Base-by-base conservation (phyloP, 1,284 basidiomycete species). In the Phenoliferia sp. region DNA sequence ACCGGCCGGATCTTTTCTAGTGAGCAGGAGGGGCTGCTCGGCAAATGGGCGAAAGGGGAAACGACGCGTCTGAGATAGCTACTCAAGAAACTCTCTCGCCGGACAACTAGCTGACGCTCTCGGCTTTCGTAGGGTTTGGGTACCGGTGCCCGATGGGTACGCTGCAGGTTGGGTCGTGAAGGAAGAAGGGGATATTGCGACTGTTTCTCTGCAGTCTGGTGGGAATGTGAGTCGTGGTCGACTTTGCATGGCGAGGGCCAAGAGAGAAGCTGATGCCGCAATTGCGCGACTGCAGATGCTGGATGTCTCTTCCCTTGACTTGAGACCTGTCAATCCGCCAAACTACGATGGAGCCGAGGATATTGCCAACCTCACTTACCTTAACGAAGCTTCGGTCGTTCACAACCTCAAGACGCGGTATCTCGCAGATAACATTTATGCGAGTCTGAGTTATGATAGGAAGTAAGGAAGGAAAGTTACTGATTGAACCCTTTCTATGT, bases 321-420 rank as follows among this genome's bases (percentile, higher is more conserved):
- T 75, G n/a, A 61, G 65, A 0, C 59, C 77, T 68, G 78, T 80
- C 77, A 99, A 99, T 77, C 96, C 95, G 17, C 95, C 95, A 56
- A 96, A 97, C 81, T 99, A 99, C 79, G 94, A 99, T 81, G 87
- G 92, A 59, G 94, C 94, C 3, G 94, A 95, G 74, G 96, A 99
- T 80, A 99, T 99, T 75, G 96, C 96, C 57, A 94, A 99, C 80
- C 84, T 99, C 70, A 99, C 96, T 1, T 97, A 94, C 80, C 83
- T 99, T 69, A 99, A 99, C 79, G 96, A 99, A 84, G 94, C 96
- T 15, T 94, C 92, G 75, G 96, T 99, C 34, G 94, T 99, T 31
- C 94, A 99, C 79, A 98, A 99, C 80, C 85, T 99, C 36, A 85
- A 93, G 69, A 82, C 93, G 74, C 85, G 96, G 77, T 99, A 95